Percentiles rank a stretch among this genome's conserved stretches.
Conservation (phyloP, 345 rosid genomes). For the Laguncularia racemosa region DNA sequence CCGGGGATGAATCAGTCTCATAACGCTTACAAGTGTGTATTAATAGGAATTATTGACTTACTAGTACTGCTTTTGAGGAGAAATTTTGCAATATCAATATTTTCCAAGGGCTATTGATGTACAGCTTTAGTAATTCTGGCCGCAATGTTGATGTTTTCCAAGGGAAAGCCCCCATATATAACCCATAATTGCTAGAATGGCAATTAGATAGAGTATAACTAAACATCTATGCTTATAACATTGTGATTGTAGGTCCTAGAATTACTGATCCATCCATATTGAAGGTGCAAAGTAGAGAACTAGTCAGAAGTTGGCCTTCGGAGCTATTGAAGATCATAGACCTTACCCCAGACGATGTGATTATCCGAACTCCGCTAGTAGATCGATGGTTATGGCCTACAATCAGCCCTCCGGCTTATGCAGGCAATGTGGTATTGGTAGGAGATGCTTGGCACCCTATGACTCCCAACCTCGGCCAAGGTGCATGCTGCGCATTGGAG, state of each 20-base stretch:
- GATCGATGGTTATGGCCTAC: constrained; percentile 92
- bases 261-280: constrained; percentile 54
- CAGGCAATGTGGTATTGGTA: constrained; percentile 53
- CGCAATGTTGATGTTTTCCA: no score
- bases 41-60: no score
- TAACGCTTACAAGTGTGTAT: no score
- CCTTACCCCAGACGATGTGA: constrained; percentile 57
- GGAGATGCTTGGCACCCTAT: constrained; percentile 98
- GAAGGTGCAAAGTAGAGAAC: constrained; percentile 58
- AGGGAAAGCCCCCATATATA: no score
- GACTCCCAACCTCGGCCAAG: constrained; percentile 96
- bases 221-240: not conserved
- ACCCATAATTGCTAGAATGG: not conserved
- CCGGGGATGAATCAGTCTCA: no score
- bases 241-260: constrained; percentile 53
- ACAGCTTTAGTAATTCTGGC: no score
- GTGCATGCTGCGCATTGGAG: constrained; percentile 87
- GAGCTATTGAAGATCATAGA: constrained; percentile 60
- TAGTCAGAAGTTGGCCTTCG: constrained; percentile 51
- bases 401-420: constrained; percentile 56
- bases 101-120: no score
- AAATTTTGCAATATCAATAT: no score
- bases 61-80: no score
- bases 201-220: not conserved
- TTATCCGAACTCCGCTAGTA: constrained; percentile 64